phyloP scores from a whole-genome alignment of 306 rosid species.

The Alnus rubra region DNA sequence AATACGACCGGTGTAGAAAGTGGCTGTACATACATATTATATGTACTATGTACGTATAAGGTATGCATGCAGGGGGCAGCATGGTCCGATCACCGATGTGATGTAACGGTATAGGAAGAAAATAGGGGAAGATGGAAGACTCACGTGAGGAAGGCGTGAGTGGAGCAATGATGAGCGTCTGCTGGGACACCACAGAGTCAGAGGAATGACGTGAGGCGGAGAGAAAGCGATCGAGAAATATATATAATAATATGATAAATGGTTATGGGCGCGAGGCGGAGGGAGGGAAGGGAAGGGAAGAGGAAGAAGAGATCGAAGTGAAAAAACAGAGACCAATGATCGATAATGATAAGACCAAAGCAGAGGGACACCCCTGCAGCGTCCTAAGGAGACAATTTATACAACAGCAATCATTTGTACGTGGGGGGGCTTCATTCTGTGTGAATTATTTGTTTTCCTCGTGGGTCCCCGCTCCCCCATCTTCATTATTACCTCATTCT shows the following conservation, averaged over 20 bases:
- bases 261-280: slow-evolving; percentile 37
- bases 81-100: no score
- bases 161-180: slow-evolving; percentile 15
- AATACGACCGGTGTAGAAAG: no score
- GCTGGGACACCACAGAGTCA: slow-evolving; percentile 25
- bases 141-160: slow-evolving; percentile 58
- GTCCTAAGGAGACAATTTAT: slow-evolving; percentile 47
- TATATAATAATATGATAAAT: not conserved
- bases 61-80: no score
- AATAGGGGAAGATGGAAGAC: not conserved
- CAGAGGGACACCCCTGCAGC: slow-evolving; percentile 34
- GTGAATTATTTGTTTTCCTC: not conserved
- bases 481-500: not conserved
- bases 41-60: no score
- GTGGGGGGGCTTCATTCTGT: slow-evolving; percentile 9
- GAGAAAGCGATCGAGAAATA: not conserved
- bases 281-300: not conserved
- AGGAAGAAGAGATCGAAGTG: no score
- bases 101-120: no score
- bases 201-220: slow-evolving; percentile 44
- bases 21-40: no score
- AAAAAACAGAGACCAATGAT: not conserved
- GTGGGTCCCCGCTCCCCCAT: not conserved
- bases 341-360: slow-evolving; percentile 28
- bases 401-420: slow-evolving; percentile 70